Evolutionary conservation across 768 basidiomycete species (phyloP), one percentile per base, ranked within the genome.

Genomic region (Albatrellus ellisii): DNA sequence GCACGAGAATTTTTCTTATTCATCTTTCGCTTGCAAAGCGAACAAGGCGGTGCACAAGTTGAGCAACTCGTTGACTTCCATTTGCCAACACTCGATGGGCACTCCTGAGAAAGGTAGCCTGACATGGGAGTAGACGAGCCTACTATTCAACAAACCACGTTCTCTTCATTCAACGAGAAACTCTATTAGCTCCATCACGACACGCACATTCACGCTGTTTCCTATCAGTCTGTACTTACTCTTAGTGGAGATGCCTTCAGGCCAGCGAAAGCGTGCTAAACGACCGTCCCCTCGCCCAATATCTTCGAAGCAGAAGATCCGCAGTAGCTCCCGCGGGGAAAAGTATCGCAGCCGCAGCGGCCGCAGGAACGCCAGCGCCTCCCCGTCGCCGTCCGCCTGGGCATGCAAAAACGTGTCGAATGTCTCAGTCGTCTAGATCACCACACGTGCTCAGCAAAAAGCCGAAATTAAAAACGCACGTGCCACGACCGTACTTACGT

Each of bases 191-290:
- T 65, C 61, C 39, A 69, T 65, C 0, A 88, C 76, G 9, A 87
- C 84, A 43, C 64, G 63, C 6, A 87, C 81, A 56, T 88, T 88
- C 6, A 88, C 75, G 43, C 84, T 86, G 56, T 88, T 89, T 14
- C 86, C 86, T 42, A 88, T 78, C 22, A 87, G 62, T 36, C 74
- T 69, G 49, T 88, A 87, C 54, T 75, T 78, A 8, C 79, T 73
- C 58, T 82, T 86, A 1, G 54, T 68, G 2, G 80, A 75, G 8
- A 83, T 58, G 2, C 55, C 55, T 6, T 56, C 49, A 4, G 84
- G 83, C 82, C 84, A 89, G n/a, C 56, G 43, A 50, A 86, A 81
- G 8, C 37, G 15, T 24, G 4, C 10, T 14, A 18, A 32, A 4
- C 31, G n/a, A 18, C 4, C 31, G n/a, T 29, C 31, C 14, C 37